Evolutionary conservation across 768 basidiomycete genomes (phyloP), one percentile per base, ranked within the genome.

Genomic region (Pisolithus orientalis): DNA sequence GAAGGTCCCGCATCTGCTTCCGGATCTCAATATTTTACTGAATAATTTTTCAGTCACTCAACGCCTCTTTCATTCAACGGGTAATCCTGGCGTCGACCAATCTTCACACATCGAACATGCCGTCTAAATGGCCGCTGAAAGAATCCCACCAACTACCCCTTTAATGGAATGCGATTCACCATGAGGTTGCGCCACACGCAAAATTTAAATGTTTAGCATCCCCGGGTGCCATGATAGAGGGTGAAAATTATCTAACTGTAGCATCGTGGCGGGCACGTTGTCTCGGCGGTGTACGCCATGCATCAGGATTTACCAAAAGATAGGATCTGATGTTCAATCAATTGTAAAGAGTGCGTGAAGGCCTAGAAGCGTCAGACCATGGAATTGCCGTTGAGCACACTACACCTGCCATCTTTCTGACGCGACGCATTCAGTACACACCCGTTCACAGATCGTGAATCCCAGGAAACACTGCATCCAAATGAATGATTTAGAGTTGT

Each of bases 241-340:
- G 53, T 57, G 53, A 52, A 51, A 40, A 40, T 51, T 24, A 42
- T 42, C 40, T 31, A 39, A 39, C 44, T 57, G 44, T 44, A 51
- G 44, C 65, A 67, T 57, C 65, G 66, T 67, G 65, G 64, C 58
- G 44, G 59, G 64, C 66, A 68, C 57, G 65, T 68, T 67, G 66
- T 38, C 49, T 24, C 42, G 52, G 48, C 29, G 56, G 57, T 31
- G 29, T 6, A 46, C 14, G 17, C 34, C 17, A 37, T 42, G 31
- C 34, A 34, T 14, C 34, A 34, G 34, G 34, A 34, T 34, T 34
- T 34, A 13, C 34, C 34, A 34, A 13, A 34, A 13, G 13, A 34
- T 14, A 14, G 34, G 38, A 16, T 47, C n/a, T 21, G 31, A 38
- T 25, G 34, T 32, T 37, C 46, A 37, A 24, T n/a, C 14, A 9